Evolutionary conservation across 352 stramenopile species (phyloP), one percentile per base, ranked within the genome.

Genomic region (Phytophthora ohioensis): DNA sequence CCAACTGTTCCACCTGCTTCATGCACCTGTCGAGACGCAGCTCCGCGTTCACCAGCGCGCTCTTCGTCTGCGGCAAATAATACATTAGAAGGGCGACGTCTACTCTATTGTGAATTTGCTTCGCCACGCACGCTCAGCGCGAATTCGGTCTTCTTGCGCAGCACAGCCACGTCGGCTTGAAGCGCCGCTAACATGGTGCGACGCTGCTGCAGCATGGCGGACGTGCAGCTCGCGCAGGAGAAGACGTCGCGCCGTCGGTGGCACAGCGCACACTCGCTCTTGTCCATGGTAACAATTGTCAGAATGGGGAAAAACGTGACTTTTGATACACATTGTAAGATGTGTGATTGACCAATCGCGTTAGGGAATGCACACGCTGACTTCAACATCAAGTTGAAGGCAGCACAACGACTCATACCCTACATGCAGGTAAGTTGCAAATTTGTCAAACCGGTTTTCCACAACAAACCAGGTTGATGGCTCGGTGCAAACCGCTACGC

Each of bases 121-220:
- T 34, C 12, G 8, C 11, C 10, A 72, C 81, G 52, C 56, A 93
- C 85, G 34, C 80, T 88, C 35, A 93, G 73, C 35, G 85, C 78
- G 39, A 79, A 85, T 71, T 88, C 84, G 30, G 84, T 82, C 66
- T 96, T 94, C 65, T 93, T 91, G 59, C 87, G 84, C 58, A 94
- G 69, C 52, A 94, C 85, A 3, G 85, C 84, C 45, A 96, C 80
- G 54, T 95, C 88, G 3, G 88, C 88, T 57, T 92, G 84, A 32
- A 95, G 74, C 9, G 80, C 87, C 7, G 76, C 69, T 17, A 95
- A 59, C 84, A 94, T 94, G 7, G 84, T 93, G 54, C 85, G 76
- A 47, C 87, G 82, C 64, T 94, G 85, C 64, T 95, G 88, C 51
- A 95, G 67, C 76, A 87, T 79, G 47, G 80, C 79, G 42, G 73